Conservation (phyloP, 768 basidiomycete genomes). For the Boletus eberwhitei region DNA sequence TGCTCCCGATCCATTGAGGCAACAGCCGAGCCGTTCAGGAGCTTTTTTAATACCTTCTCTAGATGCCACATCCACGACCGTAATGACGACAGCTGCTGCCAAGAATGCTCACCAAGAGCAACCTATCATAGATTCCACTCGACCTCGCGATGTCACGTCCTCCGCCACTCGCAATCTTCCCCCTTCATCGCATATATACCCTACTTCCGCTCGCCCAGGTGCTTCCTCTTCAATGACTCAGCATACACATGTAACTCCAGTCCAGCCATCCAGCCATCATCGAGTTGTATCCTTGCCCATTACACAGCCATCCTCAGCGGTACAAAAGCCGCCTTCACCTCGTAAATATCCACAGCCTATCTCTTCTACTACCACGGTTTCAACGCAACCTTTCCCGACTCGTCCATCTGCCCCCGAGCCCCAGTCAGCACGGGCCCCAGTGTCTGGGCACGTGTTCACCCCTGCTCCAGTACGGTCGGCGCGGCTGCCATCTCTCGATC, state of each 20-base stretch:
- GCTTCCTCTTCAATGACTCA: constrained; percentile 17
- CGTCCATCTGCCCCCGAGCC: constrained; percentile 18
- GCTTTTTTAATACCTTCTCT: constrained; percentile 11
- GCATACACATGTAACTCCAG: constrained; percentile 21
- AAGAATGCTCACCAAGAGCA: constrained; percentile 24
- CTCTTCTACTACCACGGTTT: constrained; percentile 19
- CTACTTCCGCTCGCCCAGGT: constrained; percentile 21
- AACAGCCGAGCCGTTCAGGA: constrained; percentile 20
- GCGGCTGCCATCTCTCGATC: constrained; percentile 26
- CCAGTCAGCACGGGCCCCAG: constrained; percentile 24
- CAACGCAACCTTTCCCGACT: constrained; percentile 31
- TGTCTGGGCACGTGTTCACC: constrained; percentile 30
- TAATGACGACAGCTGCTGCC: constrained; percentile 10
- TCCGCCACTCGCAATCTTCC: constrained; percentile 17
- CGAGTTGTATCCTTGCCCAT: constrained; percentile 38
- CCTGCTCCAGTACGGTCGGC: constrained; percentile 29
- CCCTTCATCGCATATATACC: constrained; percentile 22
- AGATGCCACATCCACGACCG: constrained; percentile 9
- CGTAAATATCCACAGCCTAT: constrained; percentile 30
- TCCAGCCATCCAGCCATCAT: constrained; percentile 29
- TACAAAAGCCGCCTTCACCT: constrained; percentile 27
- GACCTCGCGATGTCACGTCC: constrained; percentile 20
- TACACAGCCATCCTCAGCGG: constrained; percentile 13
- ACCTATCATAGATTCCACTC: constrained; percentile 18
- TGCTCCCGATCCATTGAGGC: constrained; percentile 17